Percentiles rank a stretch among this genome's conserved stretches.
phyloP scores from a whole-genome alignment of 2,329 filamentous ascomycete genomes.

The Hypoxylon sp. region DNA sequence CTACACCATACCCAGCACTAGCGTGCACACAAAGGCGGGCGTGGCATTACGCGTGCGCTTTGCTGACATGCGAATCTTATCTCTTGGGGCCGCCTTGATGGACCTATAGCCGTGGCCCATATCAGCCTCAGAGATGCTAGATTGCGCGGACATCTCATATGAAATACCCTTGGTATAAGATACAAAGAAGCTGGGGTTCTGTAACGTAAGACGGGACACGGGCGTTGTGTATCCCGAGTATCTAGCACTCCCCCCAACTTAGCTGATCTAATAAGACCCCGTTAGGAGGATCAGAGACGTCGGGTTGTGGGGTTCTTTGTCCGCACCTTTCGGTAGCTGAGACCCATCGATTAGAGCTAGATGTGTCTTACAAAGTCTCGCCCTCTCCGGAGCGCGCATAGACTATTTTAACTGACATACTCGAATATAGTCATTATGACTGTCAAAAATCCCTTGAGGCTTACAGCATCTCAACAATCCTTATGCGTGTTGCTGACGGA shows the following conservation, averaged over 20 bases:
- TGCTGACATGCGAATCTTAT: slow-evolving; percentile 38
- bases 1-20: slow-evolving; percentile 1
- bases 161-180: slow-evolving; percentile 4
- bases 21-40: slow-evolving; percentile 6
- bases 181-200: neutral
- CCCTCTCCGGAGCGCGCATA: neutral
- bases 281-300: slow-evolving; percentile 7
- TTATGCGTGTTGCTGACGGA: neutral
- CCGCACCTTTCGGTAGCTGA: slow-evolving; percentile 11
- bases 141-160: slow-evolving; percentile 31
- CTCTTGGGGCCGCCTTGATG: neutral
- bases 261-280: slow-evolving; percentile 12
- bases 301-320: slow-evolving; percentile 3
- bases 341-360: slow-evolving; percentile 1
- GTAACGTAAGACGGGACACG: slow-evolving; percentile 16
- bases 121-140: slow-evolving; percentile 20
- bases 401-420: slow-evolving; percentile 11
- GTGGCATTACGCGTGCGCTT: slow-evolving; percentile 27
- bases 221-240: slow-evolving; percentile 27
- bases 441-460: neutral
- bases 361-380: slow-evolving; percentile 5
- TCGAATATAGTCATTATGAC: neutral
- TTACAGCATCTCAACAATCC: neutral
- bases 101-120: slow-evolving; percentile 15
- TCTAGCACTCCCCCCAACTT: slow-evolving; percentile 11